Evolutionary conservation across 768 basidiomycete species (phyloP).

Genomic region (Infundibulicybe gibba): DNA sequence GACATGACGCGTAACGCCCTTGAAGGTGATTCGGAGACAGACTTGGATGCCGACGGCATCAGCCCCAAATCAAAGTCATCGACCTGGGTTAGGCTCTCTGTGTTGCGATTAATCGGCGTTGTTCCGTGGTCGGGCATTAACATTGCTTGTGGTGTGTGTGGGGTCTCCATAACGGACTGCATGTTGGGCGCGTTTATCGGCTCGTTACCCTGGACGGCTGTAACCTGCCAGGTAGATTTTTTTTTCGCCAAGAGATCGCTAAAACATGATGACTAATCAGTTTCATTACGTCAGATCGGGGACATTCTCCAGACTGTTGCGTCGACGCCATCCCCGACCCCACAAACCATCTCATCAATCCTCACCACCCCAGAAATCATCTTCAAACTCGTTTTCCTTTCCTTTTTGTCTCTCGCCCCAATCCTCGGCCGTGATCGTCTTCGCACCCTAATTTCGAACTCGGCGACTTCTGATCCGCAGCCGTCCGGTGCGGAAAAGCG

Average conservation of each 20-base stretch:
- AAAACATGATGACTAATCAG: constrained; percentile 5
- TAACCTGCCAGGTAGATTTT: constrained; percentile 75
- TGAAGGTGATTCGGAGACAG: constrained; percentile 56
- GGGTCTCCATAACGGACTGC: constrained; percentile 73
- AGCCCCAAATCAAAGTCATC: constrained; percentile 31
- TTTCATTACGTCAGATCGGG: constrained; percentile 55
- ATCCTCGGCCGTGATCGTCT: constrained; percentile 74
- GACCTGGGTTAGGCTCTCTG: constrained; percentile 82
- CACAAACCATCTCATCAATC: constrained; percentile 82
- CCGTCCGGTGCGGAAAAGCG: constrained; percentile 15
- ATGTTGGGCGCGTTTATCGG: constrained; percentile 82
- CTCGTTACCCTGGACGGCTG: constrained; percentile 84
- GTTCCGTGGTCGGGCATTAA: constrained; percentile 98
- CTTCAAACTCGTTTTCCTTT: constrained; percentile 77
- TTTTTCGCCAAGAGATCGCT: constrained; percentile 8
- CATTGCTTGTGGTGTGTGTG: constrained; percentile 91
- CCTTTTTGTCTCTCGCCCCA: constrained; percentile 82
- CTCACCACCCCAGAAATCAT: constrained; percentile 81
- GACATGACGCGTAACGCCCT: constrained; percentile 81
- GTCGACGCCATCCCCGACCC: constrained; percentile 61
- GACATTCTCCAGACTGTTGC: constrained; percentile 86
- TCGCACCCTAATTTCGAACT: constrained; percentile 47
- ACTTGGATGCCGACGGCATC: constrained; percentile 30
- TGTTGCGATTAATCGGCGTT: constrained; percentile 87
- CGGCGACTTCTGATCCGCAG: background rate